Conservation (phyloP, 345 rosid genomes). For the Eucalyptus grandis region DNA sequence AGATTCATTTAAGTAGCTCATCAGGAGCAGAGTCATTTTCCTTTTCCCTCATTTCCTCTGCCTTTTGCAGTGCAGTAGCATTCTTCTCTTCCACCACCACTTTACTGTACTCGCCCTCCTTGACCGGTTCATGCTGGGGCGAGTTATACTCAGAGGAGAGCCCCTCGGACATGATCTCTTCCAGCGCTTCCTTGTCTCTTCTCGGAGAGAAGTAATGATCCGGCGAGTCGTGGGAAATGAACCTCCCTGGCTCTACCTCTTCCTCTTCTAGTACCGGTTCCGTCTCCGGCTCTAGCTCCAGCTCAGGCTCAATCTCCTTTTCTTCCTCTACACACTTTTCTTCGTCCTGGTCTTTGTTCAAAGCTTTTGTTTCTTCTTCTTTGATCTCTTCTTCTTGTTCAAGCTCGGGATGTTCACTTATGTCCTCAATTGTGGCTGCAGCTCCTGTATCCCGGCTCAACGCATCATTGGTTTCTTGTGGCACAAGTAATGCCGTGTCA, state of each 20-base stretch:
- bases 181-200: conserved; percentile 13
- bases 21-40: not conserved
- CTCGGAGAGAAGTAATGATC: conserved; percentile 13
- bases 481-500: not conserved
- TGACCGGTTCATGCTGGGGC: not conserved
- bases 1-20: not conserved
- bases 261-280: not conserved
- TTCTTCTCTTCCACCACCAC: too few species aligned
- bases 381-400: not conserved
- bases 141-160: not conserved
- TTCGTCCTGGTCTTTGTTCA: not conserved
- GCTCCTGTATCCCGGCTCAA: not conserved
- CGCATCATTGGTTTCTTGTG: not conserved
- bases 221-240: conserved; percentile 11
- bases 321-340: not conserved
- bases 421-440: not conserved
- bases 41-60: not conserved
- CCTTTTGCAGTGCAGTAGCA: too few species aligned
- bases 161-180: not conserved
- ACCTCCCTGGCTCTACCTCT: not conserved
- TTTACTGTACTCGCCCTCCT: not conserved
- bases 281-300: not conserved
- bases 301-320: not conserved
- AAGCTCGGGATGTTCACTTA: not conserved
- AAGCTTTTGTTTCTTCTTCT: not conserved